Evolutionary conservation across 2,329 filamentous ascomycete species (phyloP).

Genomic region (Grosmannia huntii): DNA sequence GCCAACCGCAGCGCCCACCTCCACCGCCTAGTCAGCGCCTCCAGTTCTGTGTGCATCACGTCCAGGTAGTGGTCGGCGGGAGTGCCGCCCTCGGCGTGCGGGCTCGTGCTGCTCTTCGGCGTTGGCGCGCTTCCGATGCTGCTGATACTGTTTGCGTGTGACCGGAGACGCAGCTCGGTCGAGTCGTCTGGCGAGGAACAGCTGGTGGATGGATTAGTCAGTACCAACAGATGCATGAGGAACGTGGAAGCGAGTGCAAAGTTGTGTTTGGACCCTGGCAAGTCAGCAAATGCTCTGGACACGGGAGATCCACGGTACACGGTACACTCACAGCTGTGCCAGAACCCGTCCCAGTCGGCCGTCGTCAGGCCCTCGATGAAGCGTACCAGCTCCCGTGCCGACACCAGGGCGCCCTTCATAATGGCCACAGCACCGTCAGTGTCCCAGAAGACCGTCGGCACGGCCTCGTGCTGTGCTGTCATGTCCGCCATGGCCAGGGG

Average conservation of each 20-base stretch:
- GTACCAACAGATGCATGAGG: constrained; percentile 2
- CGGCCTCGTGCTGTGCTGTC: background rate
- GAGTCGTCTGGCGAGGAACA: background rate
- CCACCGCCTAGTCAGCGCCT: background rate
- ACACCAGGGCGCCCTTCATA: background rate
- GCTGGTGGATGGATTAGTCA: background rate
- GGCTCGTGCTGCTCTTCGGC: background rate
- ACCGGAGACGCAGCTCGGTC: background rate
- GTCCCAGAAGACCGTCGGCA: background rate
- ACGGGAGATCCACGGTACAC: background rate
- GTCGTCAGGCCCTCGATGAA: constrained; percentile 4
- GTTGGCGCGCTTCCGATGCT: background rate
- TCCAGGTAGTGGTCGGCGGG: background rate
- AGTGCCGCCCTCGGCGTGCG: background rate
- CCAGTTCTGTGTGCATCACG: background rate
- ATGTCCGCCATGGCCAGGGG: constrained; percentile 1
- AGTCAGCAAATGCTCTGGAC: background rate
- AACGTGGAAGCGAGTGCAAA: constrained; percentile 4
- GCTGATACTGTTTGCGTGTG: background rate
- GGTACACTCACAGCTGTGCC: constrained; percentile 1
- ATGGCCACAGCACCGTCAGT: background rate
- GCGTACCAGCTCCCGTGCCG: background rate
- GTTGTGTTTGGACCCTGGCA: constrained; percentile 4
- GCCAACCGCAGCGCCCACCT: constrained; percentile 3
- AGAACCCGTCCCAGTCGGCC: constrained; percentile 7